Conservation (phyloP, 768 basidiomycete genomes). For the Boletellus sp. region DNA sequence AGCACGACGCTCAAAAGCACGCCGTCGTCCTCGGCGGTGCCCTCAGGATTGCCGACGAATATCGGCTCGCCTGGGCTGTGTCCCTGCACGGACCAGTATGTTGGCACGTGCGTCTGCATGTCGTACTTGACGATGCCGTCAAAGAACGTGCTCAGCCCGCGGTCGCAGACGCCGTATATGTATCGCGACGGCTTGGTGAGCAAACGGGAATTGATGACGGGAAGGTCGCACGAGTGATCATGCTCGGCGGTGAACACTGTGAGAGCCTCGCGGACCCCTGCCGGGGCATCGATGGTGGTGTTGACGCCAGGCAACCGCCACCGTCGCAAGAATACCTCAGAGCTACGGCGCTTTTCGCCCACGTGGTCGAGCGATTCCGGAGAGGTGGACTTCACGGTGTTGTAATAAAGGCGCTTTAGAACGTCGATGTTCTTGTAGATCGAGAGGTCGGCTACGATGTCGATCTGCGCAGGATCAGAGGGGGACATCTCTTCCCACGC, state of each 20-base stretch:
- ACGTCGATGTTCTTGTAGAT: slow-evolving; percentile 33
- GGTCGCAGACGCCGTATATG: slow-evolving; percentile 30
- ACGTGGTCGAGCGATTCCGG: slow-evolving; percentile 24
- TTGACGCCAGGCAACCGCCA: slow-evolving; percentile 29
- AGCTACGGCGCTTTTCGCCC: slow-evolving; percentile 17
- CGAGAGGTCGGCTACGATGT: slow-evolving; percentile 36
- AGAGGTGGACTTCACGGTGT: slow-evolving; percentile 26
- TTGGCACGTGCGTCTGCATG: slow-evolving; percentile 19
- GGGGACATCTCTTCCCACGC: slow-evolving; percentile 33
- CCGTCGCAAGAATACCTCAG: slow-evolving; percentile 27
- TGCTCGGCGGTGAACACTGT: slow-evolving; percentile 20
- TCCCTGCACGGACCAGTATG: slow-evolving; percentile 27
- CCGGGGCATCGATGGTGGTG: slow-evolving; percentile 12
- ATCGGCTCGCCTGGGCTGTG: slow-evolving; percentile 37
- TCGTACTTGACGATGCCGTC: slow-evolving; percentile 38
- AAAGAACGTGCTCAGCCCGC: slow-evolving; percentile 29
- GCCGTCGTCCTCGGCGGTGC: slow-evolving; percentile 33
- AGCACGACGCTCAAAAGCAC: slow-evolving; percentile 38
- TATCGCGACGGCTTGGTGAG: slow-evolving; percentile 32
- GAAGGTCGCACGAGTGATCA: slow-evolving; percentile 34
- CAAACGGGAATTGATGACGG: slow-evolving; percentile 31
- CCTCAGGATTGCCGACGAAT: slow-evolving; percentile 32
- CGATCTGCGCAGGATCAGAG: slow-evolving; percentile 24
- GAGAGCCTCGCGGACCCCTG: slow-evolving; percentile 17
- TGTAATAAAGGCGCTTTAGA: slow-evolving; percentile 31